Conservation (phyloP, 352 stramenopile genomes). For the Poterioochromonas sp. region DNA sequence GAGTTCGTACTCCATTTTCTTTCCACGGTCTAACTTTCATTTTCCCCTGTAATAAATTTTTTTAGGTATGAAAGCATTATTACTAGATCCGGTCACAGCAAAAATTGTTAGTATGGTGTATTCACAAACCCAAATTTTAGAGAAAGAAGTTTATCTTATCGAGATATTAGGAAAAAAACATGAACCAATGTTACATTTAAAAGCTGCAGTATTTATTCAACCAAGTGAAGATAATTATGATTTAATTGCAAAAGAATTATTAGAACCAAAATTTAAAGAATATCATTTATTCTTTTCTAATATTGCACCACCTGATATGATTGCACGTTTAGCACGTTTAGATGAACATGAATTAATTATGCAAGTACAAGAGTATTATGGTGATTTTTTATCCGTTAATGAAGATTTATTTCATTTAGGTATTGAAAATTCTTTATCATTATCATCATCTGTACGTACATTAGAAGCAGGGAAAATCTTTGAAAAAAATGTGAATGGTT, state of each 20-base stretch:
- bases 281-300: slow-evolving; percentile 99
- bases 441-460: slow-evolving; percentile 3
- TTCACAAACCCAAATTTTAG: slow-evolving; percentile 87
- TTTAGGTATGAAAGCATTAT: slow-evolving; percentile 88
- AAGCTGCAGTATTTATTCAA: slow-evolving; percentile 81
- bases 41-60: slow-evolving; percentile 49
- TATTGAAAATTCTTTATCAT: slow-evolving; percentile 61
- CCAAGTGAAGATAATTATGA: slow-evolving; percentile 81
- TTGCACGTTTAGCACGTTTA: slow-evolving; percentile 86
- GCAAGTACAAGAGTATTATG: slow-evolving; percentile 97
- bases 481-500: slow-evolving; percentile 78
- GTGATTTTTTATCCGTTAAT: slow-evolving; percentile 94
- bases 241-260: slow-evolving; percentile 78
- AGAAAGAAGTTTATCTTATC: slow-evolving; percentile 89
- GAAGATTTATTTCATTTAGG: slow-evolving; percentile 94
- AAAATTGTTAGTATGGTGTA: slow-evolving; percentile 88
- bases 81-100: slow-evolving; percentile 87
- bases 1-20: no score
- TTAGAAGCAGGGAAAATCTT: slow-evolving; percentile 54
- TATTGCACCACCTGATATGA: slow-evolving; percentile 77
- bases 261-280: slow-evolving; percentile 83
- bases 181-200: slow-evolving; percentile 65
- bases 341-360: slow-evolving; percentile 81
- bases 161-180: slow-evolving; percentile 65
- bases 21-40: no score